Base-by-base conservation (phyloP, 441 rosid species). In the Mallotus repandus region DNA sequence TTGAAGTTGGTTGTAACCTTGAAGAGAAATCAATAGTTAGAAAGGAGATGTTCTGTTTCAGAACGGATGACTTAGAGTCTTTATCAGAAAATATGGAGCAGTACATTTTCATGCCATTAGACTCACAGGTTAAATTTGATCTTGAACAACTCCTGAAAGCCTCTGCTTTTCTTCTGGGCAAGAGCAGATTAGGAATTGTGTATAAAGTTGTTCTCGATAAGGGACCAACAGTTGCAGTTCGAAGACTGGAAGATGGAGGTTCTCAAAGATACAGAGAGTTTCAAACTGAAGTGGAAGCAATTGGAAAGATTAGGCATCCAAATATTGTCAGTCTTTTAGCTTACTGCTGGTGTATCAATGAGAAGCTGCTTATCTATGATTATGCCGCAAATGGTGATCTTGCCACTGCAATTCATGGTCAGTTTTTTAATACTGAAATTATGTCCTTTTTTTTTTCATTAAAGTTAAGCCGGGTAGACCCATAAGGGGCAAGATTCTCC, bases 91-190 rank as follows among this genome's bases (percentile, higher is more conserved):
- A 79, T 80, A 84, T 72, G 91, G 83, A 91, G 79, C 96, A 89
- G 74, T 87, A 86, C 49, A 92, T 88, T 75, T 89, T 96, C 35
- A 80, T 89, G 48, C 81, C 93, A 0, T 72, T 93, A 50, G 95
- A 90, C 72, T 45, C 89, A 38, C 91, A 85, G 64, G 88, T 90
- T 68, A 86, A 82, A 65, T 96, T 93, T 56, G 92, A 93, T 86
- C 82, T 95, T 16, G 97, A 91, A 66, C 95, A 91, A 78, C 87
- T 95, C 76, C 90, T 95, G 53, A 95, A 91, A 82, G 99, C 99
- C 29, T 89, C 98, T 0, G 98, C 98, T 70, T 95, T 95, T 77
- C 96, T 95, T 65, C 77, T 95, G 2, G 97, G 98, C 9, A 95
- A 89, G 86, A 90, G 93, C 55, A 91, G 95, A 74, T 85, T 83